phyloP scores from a whole-genome alignment of 2,329 filamentous ascomycete species.

The Seiridium unicorne region DNA sequence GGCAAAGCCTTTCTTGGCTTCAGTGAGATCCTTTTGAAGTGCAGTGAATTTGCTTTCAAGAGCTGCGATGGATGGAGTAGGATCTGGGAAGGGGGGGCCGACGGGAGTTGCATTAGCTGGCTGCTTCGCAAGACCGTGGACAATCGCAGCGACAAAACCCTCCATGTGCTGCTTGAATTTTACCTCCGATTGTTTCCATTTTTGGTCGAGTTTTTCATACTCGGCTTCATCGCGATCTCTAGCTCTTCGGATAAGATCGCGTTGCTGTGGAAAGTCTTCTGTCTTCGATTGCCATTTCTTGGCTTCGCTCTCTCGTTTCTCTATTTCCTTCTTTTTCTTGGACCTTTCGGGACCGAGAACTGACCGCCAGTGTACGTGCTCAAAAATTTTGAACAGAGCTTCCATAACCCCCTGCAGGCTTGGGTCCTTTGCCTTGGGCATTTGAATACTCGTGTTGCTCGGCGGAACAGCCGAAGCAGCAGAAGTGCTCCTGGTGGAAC shows the following conservation, averaged over 20 bases:
- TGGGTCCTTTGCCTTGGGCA: conserved; percentile 16
- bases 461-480: neutral
- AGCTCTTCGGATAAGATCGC: neutral
- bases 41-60: conserved; percentile 20
- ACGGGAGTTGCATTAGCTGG: neutral
- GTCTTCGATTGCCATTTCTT: neutral
- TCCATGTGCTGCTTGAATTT: no score
- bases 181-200: neutral
- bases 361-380: conserved; percentile 10
- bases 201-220: neutral
- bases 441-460: neutral
- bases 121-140: neutral
- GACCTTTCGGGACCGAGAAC: conserved; percentile 8
- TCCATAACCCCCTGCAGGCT: conserved; percentile 21
- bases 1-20: conserved; percentile 3
- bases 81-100: conserved; percentile 8
- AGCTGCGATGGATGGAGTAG: conserved; percentile 10
- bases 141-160: neutral
- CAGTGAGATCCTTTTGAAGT: conserved; percentile 14
- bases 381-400: conserved; percentile 10
- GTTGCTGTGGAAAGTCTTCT: neutral
- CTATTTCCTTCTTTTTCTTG: conserved; percentile 8
- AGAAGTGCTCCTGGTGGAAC: no score
- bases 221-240: neutral
- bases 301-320: neutral